phyloP scores from a whole-genome alignment of 345 rosid genomes.

The Eucalyptus tenuipes region DNA sequence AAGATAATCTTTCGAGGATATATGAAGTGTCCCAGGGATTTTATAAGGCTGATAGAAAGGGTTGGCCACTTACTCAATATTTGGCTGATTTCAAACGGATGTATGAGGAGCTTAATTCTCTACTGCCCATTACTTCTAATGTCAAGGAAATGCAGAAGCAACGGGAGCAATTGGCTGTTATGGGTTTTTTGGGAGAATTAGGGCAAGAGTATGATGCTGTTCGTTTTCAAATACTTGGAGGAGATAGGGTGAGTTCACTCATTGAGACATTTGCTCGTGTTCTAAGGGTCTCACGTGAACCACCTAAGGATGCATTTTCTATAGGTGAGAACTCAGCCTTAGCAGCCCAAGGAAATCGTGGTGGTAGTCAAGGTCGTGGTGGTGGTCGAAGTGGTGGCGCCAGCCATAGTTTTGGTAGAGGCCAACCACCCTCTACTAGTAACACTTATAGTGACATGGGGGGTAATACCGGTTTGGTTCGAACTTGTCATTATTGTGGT shows the following conservation, averaged over 20 bases:
- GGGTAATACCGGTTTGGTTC: too few species aligned
- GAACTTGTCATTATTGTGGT: too few species aligned
- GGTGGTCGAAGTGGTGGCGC: neutral
- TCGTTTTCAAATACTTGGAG: neutral
- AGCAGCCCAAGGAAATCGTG: neutral
- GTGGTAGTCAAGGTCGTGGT: too few species aligned
- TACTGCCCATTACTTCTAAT: neutral
- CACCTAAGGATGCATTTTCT: neutral
- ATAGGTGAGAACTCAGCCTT: too few species aligned
- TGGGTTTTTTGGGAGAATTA: neutral
- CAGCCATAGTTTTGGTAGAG: too few species aligned
- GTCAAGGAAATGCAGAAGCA: too few species aligned
- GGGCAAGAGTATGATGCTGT: too few species aligned
- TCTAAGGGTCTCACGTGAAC: neutral
- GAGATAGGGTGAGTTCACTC: neutral
- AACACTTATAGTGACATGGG: too few species aligned
- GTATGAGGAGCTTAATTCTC: neutral
- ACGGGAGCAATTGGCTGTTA: neutral
- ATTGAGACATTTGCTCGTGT: neutral
- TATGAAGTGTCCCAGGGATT: neutral
- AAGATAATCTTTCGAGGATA: neutral
- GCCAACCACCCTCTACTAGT: too few species aligned
- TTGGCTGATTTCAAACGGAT: neutral
- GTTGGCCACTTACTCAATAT: neutral
- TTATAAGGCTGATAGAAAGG: neutral